A percentile compares a stretch with the other conserved stretches of the same genome.
Evolutionary conservation across 208 protist species (phyloP).

Genomic region (Leishmania amazonensis): DNA sequence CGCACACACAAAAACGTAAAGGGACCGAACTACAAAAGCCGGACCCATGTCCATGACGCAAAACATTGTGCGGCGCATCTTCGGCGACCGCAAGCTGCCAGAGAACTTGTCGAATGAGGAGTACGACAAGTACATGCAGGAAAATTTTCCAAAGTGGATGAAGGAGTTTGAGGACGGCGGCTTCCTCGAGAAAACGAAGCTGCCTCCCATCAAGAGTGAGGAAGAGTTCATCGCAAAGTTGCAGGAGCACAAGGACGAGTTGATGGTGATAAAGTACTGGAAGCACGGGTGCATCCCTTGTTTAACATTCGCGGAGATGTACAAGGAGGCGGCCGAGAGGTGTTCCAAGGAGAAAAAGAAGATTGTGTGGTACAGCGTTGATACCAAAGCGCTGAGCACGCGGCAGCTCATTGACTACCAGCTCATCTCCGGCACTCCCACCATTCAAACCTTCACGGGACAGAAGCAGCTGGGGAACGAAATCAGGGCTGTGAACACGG

Average conservation of each 20-base stretch:
- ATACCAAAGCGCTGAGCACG: constrained; percentile 75
- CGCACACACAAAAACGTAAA: neutral
- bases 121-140: constrained; percentile 88
- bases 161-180: constrained; percentile 89
- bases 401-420: constrained; percentile 84
- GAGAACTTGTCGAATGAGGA: constrained; percentile 72
- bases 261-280: constrained; percentile 94
- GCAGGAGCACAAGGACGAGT: constrained; percentile 84
- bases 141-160: constrained; percentile 86
- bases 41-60: constrained; percentile 66
- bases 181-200: constrained; percentile 87
- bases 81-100: constrained; percentile 79
- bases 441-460: constrained; percentile 87
- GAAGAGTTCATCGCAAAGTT: constrained; percentile 88
- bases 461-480: constrained; percentile 87
- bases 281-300: constrained; percentile 94
- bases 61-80: constrained; percentile 89
- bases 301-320: constrained; percentile 91
- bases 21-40: too few species aligned
- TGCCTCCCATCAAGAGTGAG: constrained; percentile 83
- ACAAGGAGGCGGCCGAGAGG: constrained; percentile 76
- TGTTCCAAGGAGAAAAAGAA: constrained; percentile 60
- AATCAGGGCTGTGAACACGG: constrained; percentile 77
- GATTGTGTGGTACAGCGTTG: constrained; percentile 89
- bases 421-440: constrained; percentile 89